Percentiles rank a stretch among this genome's conserved stretches.
These are phyloP conservation scores for Hypocreales sp. DNA, from an alignment of 2,329 filamentous ascomycete genomes.

Conservation along the genomic window DNA sequence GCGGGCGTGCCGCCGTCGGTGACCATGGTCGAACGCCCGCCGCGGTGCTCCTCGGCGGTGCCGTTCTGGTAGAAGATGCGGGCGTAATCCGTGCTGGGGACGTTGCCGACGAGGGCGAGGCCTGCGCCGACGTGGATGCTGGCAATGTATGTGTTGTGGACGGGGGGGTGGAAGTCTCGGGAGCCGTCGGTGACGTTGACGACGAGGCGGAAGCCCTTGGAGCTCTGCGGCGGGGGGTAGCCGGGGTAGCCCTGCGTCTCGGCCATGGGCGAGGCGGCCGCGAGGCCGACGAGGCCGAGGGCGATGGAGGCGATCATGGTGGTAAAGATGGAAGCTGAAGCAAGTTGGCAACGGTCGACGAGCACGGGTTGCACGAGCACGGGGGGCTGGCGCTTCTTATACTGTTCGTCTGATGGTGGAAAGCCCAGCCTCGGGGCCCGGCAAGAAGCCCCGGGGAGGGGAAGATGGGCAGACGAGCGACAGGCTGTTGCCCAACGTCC, in stretches of 20 bases:
- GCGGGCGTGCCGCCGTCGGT: slow-evolving; percentile 21
- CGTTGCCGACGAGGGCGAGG: slow-evolving; percentile 20
- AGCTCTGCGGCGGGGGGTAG: slow-evolving; percentile 5
- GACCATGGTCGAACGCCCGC: slow-evolving; percentile 14
- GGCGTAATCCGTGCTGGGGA: slow-evolving; percentile 9
- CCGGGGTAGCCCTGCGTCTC: slow-evolving; percentile 1
- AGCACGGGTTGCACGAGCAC: too few relatives aligned
- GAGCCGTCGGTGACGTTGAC: slow-evolving; percentile 23
- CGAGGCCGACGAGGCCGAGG: slow-evolving; percentile 7
- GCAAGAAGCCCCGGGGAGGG: too few relatives aligned
- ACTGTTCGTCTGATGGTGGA: too few relatives aligned
- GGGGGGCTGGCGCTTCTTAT: too few relatives aligned
- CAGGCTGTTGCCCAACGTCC: too few relatives aligned
- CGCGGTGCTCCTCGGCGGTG: slow-evolving; percentile 17
- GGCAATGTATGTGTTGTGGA: slow-evolving; percentile 21
- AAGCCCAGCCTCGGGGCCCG: too few relatives aligned
- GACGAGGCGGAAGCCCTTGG: slow-evolving; percentile 21
- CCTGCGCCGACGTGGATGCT: slow-evolving; percentile 26
- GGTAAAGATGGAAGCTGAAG: background rate
- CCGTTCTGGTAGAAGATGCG: slow-evolving; percentile 32
- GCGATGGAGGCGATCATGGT: slow-evolving; percentile 5
- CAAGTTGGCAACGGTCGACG: too few relatives aligned
- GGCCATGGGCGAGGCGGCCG: slow-evolving; percentile 7
- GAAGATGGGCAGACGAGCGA: too few relatives aligned
- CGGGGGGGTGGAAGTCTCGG: slow-evolving; percentile 18